These are phyloP conservation scores for Penicillium psychrosexuale DNA, from an alignment of 2,329 filamentous ascomycete species.

Conservation along the genomic window DNA sequence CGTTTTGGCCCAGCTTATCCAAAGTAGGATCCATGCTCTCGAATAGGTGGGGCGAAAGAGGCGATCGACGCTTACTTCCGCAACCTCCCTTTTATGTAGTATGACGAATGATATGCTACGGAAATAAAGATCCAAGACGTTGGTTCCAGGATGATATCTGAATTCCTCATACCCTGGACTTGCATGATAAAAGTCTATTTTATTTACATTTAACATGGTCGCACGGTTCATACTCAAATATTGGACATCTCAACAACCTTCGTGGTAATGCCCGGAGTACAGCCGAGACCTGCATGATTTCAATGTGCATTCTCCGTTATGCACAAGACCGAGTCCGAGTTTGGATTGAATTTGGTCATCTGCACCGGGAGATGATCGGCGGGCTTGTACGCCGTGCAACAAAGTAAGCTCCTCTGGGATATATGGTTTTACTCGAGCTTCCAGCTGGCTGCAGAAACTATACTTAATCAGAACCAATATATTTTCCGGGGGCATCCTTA, in stretches of 20 bases:
- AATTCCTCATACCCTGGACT: not conserved
- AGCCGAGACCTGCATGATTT: slow-evolving; percentile 5
- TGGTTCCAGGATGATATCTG: not conserved
- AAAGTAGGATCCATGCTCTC: not conserved
- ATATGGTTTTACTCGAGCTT: not conserved
- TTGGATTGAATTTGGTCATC: slow-evolving; percentile 20
- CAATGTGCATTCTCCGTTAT: slow-evolving; percentile 5
- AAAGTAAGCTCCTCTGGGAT: slow-evolving; percentile 5
- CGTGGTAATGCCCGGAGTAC: not conserved
- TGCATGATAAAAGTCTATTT: not conserved
- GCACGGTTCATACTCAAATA: not conserved
- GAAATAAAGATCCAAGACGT: slow-evolving; percentile 14
- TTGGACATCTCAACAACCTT: not conserved
- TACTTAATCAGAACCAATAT: not conserved
- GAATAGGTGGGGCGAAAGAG: not conserved
- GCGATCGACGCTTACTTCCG: not conserved
- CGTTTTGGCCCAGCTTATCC: not conserved
- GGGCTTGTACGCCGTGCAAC: slow-evolving; percentile 7
- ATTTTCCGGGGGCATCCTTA: not conserved
- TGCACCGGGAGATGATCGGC: slow-evolving; percentile 17
- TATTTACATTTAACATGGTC: not conserved
- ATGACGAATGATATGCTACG: slow-evolving; percentile 10
- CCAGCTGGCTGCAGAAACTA: slow-evolving; percentile 3
- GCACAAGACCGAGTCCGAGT: slow-evolving; percentile 4
- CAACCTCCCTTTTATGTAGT: not conserved